These are phyloP conservation scores for Exophiala lecanii-corni DNA, from an alignment of 2,329 filamentous ascomycete genomes.

Conservation along the genomic window DNA sequence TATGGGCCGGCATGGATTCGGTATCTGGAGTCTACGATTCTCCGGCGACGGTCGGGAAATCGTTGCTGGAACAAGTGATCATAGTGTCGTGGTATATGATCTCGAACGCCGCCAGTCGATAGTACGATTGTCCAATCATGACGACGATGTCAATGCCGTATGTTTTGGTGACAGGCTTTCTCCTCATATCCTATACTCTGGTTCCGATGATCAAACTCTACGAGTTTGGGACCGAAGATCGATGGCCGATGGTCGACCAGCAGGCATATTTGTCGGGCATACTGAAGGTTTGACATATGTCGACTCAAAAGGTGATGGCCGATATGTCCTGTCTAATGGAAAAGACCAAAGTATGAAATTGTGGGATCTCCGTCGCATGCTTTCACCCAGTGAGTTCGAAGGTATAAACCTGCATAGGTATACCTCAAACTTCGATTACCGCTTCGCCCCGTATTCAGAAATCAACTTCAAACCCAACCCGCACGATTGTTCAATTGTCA, in stretches of 20 bases:
- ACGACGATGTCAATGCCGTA: slow-evolving; percentile 90
- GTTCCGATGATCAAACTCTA: slow-evolving; percentile 87
- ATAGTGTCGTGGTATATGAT: slow-evolving; percentile 83
- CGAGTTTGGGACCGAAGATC: slow-evolving; percentile 92
- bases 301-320: slow-evolving; percentile 77
- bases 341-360: slow-evolving; percentile 98
- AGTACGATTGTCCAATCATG: slow-evolving; percentile 71
- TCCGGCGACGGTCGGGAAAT: slow-evolving; percentile 87
- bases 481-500: slow-evolving; percentile 86
- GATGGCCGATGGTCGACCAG: slow-evolving; percentile 58
- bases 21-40: slow-evolving; percentile 88
- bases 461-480: slow-evolving; percentile 62
- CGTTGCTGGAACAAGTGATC: slow-evolving; percentile 77
- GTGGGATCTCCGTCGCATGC: slow-evolving; percentile 90
- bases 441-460: slow-evolving; percentile 48
- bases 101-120: slow-evolving; percentile 74
- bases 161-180: slow-evolving; percentile 87
- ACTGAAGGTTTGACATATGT: slow-evolving; percentile 63
- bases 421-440: slow-evolving; percentile 60
- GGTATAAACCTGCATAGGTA: slow-evolving; percentile 49
- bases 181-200: slow-evolving; percentile 92
- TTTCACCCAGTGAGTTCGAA: slow-evolving; percentile 58
- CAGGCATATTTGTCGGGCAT: slow-evolving; percentile 61
- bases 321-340: slow-evolving; percentile 88
- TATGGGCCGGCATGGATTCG: slow-evolving; percentile 30